phyloP scores from a whole-genome alignment of 2,329 filamentous ascomycete species.

The Sporothrix luriei region DNA sequence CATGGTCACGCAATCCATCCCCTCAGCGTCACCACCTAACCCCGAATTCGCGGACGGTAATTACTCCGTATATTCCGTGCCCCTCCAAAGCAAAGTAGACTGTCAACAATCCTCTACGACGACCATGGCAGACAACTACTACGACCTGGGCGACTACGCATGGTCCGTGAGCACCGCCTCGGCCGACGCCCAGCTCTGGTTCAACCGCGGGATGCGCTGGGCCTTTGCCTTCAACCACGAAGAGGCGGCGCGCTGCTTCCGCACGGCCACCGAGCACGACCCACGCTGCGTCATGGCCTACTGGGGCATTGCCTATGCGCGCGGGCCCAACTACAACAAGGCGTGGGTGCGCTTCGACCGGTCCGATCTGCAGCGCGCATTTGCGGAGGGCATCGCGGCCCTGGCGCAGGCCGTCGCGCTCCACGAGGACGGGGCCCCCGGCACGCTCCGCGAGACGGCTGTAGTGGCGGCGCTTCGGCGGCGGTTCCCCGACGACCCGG shows the following conservation, averaged over 20 bases:
- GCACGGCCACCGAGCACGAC: conserved; percentile 59
- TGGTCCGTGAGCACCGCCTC: background rate
- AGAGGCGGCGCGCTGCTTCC: conserved; percentile 66
- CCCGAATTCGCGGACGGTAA: no score
- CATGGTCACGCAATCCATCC: no score
- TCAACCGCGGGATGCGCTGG: conserved; percentile 71
- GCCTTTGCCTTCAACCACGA: conserved; percentile 75
- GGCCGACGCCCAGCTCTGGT: conserved; percentile 59
- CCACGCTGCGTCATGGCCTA: conserved; percentile 62
- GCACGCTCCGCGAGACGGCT: background rate
- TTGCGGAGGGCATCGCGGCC: conserved; percentile 46
- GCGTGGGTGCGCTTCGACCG: conserved; percentile 72
- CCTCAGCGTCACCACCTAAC: no score
- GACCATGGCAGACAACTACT: background rate
- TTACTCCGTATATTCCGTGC: no score
- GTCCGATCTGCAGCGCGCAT: conserved; percentile 51
- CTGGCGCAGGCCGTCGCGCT: background rate
- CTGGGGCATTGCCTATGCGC: conserved; percentile 70
- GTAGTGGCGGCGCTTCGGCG: background rate
- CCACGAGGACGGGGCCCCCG: background rate
- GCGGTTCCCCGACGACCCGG: conserved; percentile 10
- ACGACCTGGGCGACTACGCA: background rate
- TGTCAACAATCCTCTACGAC: no score
- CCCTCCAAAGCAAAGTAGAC: no score
- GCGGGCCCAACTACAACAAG: conserved; percentile 77